Conservation (phyloP, 1,139 yeast genomes). For the Kodamaea sp. region DNA sequence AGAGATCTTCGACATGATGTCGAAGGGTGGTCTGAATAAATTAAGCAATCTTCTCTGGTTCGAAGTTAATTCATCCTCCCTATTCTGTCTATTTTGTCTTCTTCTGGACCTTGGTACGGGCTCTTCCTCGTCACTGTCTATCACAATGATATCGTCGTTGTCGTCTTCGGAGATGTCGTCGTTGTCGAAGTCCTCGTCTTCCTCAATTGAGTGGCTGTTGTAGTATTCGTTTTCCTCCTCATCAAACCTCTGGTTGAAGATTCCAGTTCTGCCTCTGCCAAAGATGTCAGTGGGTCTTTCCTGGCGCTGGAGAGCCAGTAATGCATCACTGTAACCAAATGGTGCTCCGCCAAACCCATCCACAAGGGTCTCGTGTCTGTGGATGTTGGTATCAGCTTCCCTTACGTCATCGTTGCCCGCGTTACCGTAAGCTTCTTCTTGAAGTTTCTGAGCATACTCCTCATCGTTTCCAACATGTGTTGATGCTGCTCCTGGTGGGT, state of each 20-base stretch:
- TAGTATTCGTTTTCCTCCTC: constrained; percentile 32
- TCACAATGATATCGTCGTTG: constrained; percentile 26
- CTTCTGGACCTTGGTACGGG: constrained; percentile 22
- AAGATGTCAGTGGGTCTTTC: constrained; percentile 39
- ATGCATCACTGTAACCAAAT: background rate
- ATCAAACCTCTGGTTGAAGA: constrained; percentile 46
- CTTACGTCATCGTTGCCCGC: constrained; percentile 35
- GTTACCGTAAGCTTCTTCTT: constrained; percentile 59
- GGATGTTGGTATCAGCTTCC: constrained; percentile 76
- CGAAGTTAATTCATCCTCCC: constrained; percentile 46
- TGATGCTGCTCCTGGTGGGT: constrained; percentile 26
- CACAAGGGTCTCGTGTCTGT: constrained; percentile 78
- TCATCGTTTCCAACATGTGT: constrained; percentile 46
- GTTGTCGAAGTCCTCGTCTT: constrained; percentile 22
- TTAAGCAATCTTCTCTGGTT: constrained; percentile 76
- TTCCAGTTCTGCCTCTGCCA: constrained; percentile 43
- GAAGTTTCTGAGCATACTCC: constrained; percentile 63
- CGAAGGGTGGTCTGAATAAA: constrained; percentile 92
- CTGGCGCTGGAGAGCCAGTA: constrained; percentile 6
- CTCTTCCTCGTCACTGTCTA: constrained; percentile 35
- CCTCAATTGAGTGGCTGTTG: constrained; percentile 20
- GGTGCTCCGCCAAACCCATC: constrained; percentile 26
- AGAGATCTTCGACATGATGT: constrained; percentile 65
- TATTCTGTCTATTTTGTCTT: constrained; percentile 27
- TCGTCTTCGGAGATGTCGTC: constrained; percentile 20